These are phyloP conservation scores for Diutina mesorugosa DNA, from an alignment of 1,139 yeast genomes.

Conservation along the genomic window DNA sequence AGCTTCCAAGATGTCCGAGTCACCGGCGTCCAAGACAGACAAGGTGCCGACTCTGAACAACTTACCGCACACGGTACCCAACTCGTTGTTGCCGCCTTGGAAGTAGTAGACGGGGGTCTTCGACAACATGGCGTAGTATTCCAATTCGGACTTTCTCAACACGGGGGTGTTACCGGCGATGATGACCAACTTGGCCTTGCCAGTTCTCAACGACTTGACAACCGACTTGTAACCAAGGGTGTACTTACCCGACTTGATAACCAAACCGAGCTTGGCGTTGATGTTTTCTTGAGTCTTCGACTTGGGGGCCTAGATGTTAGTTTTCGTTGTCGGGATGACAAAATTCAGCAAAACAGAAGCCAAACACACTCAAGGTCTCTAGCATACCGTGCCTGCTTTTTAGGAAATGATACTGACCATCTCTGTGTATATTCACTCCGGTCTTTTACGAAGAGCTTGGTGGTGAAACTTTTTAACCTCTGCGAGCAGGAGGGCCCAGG, in stretches of 20 bases:
- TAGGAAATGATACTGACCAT: slow-evolving; percentile 63
- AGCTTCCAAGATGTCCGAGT: slow-evolving; percentile 87
- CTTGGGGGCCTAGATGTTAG: slow-evolving; percentile 73
- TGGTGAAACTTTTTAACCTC: background rate
- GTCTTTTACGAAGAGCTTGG: slow-evolving; percentile 31
- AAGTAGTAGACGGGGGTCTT: slow-evolving; percentile 97
- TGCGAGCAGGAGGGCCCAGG: background rate
- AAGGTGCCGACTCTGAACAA: slow-evolving; percentile 99
- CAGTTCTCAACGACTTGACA: slow-evolving; percentile 96
- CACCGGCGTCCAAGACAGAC: slow-evolving; percentile 97
- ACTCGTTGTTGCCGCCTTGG: slow-evolving; percentile 99
- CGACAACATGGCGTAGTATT: slow-evolving; percentile 99
- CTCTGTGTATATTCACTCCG: slow-evolving; percentile 95
- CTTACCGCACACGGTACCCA: slow-evolving; percentile 99
- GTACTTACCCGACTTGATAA: slow-evolving; percentile 98
- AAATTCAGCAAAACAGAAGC: background rate
- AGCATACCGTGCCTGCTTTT: background rate
- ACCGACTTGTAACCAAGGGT: slow-evolving; percentile 99
- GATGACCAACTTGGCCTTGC: slow-evolving; percentile 97
- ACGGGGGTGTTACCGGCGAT: slow-evolving; percentile 99
- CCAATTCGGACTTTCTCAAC: slow-evolving; percentile 98
- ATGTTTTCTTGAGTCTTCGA: slow-evolving; percentile 83
- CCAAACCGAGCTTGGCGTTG: slow-evolving; percentile 97
- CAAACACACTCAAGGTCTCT: background rate
- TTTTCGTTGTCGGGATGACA: background rate